phyloP scores from a whole-genome alignment of 2,329 filamentous ascomycete genomes.

The Bipolaris bicolor region DNA sequence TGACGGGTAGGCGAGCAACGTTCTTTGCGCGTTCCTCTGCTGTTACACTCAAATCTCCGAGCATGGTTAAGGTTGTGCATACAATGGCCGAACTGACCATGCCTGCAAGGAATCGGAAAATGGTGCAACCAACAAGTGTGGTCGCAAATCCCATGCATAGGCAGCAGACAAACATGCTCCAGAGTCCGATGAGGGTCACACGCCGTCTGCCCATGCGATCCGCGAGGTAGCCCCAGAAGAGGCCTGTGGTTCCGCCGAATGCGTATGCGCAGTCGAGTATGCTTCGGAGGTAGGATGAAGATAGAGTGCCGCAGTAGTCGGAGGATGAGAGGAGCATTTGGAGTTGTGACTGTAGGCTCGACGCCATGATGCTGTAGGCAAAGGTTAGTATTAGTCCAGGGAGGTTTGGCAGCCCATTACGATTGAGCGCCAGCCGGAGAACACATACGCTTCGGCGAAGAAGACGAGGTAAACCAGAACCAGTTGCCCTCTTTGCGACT shows the following conservation, averaged over 20 bases:
- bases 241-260: slow-evolving; percentile 53
- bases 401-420: neutral
- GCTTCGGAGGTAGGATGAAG: slow-evolving; percentile 55
- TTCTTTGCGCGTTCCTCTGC: slow-evolving; percentile 49
- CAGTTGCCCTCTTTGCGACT: slow-evolving; percentile 44
- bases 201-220: slow-evolving; percentile 53
- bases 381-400: slow-evolving; percentile 13
- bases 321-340: slow-evolving; percentile 54
- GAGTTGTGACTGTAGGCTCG: slow-evolving; percentile 56
- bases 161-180: slow-evolving; percentile 54
- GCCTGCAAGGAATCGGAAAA: slow-evolving; percentile 54
- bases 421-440: neutral
- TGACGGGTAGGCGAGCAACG: slow-evolving; percentile 53
- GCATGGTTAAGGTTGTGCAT: slow-evolving; percentile 56
- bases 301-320: slow-evolving; percentile 53
- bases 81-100: slow-evolving; percentile 53
- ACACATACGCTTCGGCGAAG: slow-evolving; percentile 54
- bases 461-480: slow-evolving; percentile 55
- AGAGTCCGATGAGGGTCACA: slow-evolving; percentile 54
- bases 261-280: slow-evolving; percentile 58
- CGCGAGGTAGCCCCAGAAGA: slow-evolving; percentile 54
- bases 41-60: slow-evolving; percentile 52
- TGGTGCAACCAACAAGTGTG: slow-evolving; percentile 49
- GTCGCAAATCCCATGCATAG: slow-evolving; percentile 56
- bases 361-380: slow-evolving; percentile 52